These are phyloP conservation scores for Collybia nuda DNA, from an alignment of 768 basidiomycete species.

Conservation along the genomic window DNA sequence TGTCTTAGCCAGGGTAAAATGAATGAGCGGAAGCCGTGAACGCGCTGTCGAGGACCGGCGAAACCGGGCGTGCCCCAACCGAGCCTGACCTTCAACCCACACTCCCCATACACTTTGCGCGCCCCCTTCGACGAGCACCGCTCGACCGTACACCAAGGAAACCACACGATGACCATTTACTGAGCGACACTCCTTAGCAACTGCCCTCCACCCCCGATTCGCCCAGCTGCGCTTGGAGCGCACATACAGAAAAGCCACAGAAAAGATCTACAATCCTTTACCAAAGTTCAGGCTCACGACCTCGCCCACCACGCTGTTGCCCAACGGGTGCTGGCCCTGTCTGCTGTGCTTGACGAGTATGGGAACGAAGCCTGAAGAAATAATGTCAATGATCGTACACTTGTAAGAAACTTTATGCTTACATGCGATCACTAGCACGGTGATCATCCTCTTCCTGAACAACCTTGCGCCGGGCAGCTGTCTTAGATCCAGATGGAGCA, in stretches of 20 bases:
- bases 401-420: slow-evolving; percentile 32
- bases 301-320: slow-evolving; percentile 43
- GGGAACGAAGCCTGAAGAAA: slow-evolving; percentile 72
- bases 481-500: slow-evolving; percentile 59
- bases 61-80: slow-evolving; percentile 45
- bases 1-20: slow-evolving; percentile 12
- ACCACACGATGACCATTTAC: slow-evolving; percentile 23
- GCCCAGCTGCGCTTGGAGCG: slow-evolving; percentile 47
- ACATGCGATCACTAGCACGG: slow-evolving; percentile 82
- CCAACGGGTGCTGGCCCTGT: slow-evolving; percentile 48
- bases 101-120: slow-evolving; percentile 18
- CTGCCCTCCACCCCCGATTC: slow-evolving; percentile 49
- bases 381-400: slow-evolving; percentile 13
- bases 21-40: slow-evolving; percentile 28
- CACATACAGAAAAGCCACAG: slow-evolving; percentile 31
- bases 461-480: slow-evolving; percentile 69
- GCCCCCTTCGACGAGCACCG: slow-evolving; percentile 13
- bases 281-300: slow-evolving; percentile 56
- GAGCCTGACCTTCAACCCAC: slow-evolving; percentile 25
- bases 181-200: slow-evolving; percentile 34
- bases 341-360: slow-evolving; percentile 81
- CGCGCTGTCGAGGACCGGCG: slow-evolving; percentile 24
- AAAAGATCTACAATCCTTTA: slow-evolving; percentile 34
- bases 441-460: slow-evolving; percentile 86
- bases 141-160: slow-evolving; percentile 35